Evolutionary conservation across 768 basidiomycete species (phyloP).

Genomic region (Podaxis sp.): DNA sequence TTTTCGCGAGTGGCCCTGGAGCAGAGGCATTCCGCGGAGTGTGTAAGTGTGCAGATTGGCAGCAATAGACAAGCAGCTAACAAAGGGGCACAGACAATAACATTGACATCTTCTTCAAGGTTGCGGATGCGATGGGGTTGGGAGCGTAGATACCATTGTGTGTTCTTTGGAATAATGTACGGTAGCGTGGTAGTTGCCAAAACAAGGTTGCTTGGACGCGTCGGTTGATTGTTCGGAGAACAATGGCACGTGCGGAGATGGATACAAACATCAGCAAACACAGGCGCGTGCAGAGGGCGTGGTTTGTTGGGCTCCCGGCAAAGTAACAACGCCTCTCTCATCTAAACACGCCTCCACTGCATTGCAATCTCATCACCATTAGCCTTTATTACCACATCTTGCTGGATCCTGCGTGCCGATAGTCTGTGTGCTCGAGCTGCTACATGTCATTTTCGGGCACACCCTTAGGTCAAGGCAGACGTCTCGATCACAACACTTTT

Average conservation of each 20-base stretch:
- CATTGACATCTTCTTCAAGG: slow-evolving; percentile 43
- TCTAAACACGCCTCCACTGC: not conserved
- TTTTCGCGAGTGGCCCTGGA: slow-evolving; percentile 45
- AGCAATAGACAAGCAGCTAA: not conserved
- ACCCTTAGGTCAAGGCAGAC: slow-evolving; percentile 82
- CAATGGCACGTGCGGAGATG: slow-evolving; percentile 19
- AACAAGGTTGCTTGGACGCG: slow-evolving; percentile 7
- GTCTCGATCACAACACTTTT: slow-evolving; percentile 79
- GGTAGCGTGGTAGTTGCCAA: not conserved
- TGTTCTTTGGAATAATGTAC: not conserved
- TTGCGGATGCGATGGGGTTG: slow-evolving; percentile 35
- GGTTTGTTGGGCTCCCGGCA: no score
- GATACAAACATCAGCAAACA: slow-evolving; percentile 7
- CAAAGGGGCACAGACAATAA: slow-evolving; percentile 35
- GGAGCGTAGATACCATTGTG: slow-evolving; percentile 15
- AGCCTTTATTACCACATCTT: not conserved
- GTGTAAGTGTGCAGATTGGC: slow-evolving; percentile 29
- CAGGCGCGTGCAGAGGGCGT: slow-evolving; percentile 14
- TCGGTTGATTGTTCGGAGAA: not conserved
- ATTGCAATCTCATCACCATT: not conserved
- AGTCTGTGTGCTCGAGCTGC: slow-evolving; percentile 24
- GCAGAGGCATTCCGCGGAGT: slow-evolving; percentile 41
- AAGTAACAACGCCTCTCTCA: not conserved
- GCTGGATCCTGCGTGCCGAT: slow-evolving; percentile 20
- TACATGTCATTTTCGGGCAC: slow-evolving; percentile 88